Percentiles rank a stretch among this genome's conserved stretches.
Evolutionary conservation across 192 early-diverging fungal species (phyloP).

Genomic region (Dissophora ornata): DNA sequence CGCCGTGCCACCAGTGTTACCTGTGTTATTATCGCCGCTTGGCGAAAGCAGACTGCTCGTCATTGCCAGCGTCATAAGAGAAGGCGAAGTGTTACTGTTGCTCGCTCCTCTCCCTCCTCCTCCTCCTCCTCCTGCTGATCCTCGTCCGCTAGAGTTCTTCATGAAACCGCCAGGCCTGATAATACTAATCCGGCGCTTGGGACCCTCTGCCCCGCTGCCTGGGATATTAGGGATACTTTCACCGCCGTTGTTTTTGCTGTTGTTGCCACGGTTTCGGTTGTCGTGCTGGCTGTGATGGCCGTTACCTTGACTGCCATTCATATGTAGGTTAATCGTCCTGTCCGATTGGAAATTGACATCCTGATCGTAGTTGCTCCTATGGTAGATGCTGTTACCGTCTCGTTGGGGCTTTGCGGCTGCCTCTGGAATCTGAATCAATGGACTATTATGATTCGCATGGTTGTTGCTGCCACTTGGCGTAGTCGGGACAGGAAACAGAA

Average conservation of each 20-base stretch:
- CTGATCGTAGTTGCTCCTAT: too few species aligned
- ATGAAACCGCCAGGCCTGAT: neutral
- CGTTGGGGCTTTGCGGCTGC: too few species aligned
- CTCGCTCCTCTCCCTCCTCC: too few species aligned
- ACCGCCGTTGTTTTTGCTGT: neutral
- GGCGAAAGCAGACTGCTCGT: neutral
- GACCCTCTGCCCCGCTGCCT: neutral
- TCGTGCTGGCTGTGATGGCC: neutral
- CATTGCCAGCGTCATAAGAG: neutral
- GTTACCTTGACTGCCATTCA: too few species aligned
- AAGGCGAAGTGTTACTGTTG: constrained; percentile 6
- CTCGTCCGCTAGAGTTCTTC: neutral
- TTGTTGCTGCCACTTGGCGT: too few species aligned
- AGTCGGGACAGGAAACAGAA: too few species aligned
- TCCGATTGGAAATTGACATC: too few species aligned
- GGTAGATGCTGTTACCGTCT: neutral
- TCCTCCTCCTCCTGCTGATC: too few species aligned
- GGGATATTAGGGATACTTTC: neutral
- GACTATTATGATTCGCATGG: too few species aligned
- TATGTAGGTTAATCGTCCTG: too few species aligned
- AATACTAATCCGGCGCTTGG: neutral
- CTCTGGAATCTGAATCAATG: too few species aligned
- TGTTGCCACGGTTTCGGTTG: neutral
- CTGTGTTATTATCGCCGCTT: neutral
- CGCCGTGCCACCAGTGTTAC: neutral